These are phyloP conservation scores for Ceratocystis huliohia DNA, from an alignment of 2,329 filamentous ascomycete species.

Conservation along the genomic window DNA sequence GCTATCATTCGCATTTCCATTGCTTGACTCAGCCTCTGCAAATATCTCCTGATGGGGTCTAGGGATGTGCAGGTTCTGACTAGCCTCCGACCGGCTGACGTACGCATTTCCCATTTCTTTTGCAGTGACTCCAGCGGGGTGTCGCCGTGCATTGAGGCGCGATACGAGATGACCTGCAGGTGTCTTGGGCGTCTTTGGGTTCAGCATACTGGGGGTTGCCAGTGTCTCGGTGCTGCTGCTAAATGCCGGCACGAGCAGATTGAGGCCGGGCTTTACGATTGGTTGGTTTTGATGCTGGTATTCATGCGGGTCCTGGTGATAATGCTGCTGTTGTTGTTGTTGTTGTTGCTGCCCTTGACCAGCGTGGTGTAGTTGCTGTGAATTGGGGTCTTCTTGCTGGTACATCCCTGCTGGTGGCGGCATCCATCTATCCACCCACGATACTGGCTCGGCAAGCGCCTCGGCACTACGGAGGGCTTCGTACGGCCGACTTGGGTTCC, in stretches of 20 bases:
- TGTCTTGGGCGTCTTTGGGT: conserved; percentile 20
- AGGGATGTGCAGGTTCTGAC: background rate
- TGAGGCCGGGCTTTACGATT: conserved; percentile 11
- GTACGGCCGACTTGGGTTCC: conserved; percentile 2
- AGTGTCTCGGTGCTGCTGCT: conserved; percentile 19
- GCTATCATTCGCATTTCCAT: background rate
- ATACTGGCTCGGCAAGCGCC: conserved; percentile 16
- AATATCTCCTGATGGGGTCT: background rate
- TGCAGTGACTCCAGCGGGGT: background rate
- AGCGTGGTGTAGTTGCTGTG: too few relatives aligned
- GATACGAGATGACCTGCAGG: conserved; percentile 14
- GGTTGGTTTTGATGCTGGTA: background rate
- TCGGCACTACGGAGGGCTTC: conserved; percentile 17
- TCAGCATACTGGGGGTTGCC: conserved; percentile 16
- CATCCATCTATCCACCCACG: conserved; percentile 20
- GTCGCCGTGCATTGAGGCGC: conserved; percentile 3
- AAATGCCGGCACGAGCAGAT: conserved; percentile 19
- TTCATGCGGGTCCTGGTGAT: background rate
- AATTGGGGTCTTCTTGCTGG: background rate
- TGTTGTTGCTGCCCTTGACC: background rate
- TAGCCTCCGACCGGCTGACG: background rate
- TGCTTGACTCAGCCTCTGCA: background rate
- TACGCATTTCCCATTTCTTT: background rate
- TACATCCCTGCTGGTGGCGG: conserved; percentile 10
- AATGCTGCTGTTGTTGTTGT: background rate